Conservation (phyloP, 2,329 filamentous ascomycete genomes). For the Rhytidhysteron rufulum region DNA sequence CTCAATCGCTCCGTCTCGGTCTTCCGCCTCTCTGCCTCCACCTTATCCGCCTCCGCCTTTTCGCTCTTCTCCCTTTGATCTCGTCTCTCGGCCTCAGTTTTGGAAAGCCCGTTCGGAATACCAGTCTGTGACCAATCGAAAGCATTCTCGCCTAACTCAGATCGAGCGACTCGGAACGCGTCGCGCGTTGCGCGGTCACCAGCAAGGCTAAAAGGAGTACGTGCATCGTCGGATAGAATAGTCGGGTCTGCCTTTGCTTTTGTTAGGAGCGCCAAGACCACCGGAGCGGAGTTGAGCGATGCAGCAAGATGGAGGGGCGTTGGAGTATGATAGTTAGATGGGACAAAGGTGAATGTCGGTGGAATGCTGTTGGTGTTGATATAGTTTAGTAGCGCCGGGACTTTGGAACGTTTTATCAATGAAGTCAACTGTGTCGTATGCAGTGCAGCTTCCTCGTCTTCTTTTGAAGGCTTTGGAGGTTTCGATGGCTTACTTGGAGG, state of each 20-base stretch:
- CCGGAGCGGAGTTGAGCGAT: conserved; percentile 69
- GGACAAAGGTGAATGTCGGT: conserved; percentile 71
- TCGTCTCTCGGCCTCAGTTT: conserved; percentile 66
- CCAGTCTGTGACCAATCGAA: conserved; percentile 77
- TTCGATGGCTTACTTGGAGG: conserved; percentile 40
- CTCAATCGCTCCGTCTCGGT: conserved; percentile 71
- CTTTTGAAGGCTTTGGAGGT: conserved; percentile 65
- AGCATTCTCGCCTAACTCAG: conserved; percentile 69
- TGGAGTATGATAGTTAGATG: conserved; percentile 70
- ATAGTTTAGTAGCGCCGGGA: conserved; percentile 82
- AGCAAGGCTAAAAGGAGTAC: conserved; percentile 79
- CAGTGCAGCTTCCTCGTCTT: conserved; percentile 75
- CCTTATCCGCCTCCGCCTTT: conserved; percentile 62
- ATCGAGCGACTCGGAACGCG: conserved; percentile 83
- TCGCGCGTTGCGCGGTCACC: conserved; percentile 84
- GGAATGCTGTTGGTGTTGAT: conserved; percentile 70
- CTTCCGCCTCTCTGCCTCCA: conserved; percentile 59
- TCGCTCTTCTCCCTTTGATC: conserved; percentile 68
- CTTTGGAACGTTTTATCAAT: conserved; percentile 82
- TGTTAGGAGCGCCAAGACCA: conserved; percentile 72
- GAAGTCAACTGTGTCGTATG: conserved; percentile 89
- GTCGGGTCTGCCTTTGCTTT: conserved; percentile 75
- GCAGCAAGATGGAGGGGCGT: conserved; percentile 84
- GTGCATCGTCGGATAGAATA: conserved; percentile 60
- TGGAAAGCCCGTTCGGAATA: conserved; percentile 68